Conservation (phyloP, 306 rosid species). For the Argentina anserina region DNA sequence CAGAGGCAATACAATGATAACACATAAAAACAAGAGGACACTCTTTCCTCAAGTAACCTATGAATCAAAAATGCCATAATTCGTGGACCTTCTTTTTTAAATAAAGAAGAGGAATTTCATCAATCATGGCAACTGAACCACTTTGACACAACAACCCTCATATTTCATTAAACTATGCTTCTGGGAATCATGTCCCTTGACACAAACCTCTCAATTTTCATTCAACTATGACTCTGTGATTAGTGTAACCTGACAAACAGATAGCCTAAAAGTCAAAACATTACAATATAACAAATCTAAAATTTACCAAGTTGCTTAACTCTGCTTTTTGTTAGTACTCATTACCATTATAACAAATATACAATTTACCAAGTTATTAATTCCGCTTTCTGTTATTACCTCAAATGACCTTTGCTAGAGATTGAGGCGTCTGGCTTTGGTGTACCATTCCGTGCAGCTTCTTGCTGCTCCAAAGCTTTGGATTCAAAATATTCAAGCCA, state of each 20-base stretch:
- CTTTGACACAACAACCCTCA: neutral
- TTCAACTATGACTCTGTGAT: neutral
- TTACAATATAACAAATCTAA: no score
- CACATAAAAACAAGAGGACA: neutral
- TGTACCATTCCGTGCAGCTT: conserved; percentile 96
- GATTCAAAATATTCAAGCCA: conserved; percentile 99
- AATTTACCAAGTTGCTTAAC: neutral
- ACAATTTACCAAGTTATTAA: neutral
- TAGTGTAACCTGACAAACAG: neutral
- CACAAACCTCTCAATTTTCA: neutral
- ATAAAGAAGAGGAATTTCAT: neutral
- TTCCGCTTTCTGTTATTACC: conserved; percentile 40
- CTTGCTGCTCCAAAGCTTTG: conserved; percentile 97
- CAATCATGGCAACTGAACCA: neutral
- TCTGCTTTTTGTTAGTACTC: conserved; percentile 34
- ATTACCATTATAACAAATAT: no score
- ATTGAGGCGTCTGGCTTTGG: conserved; percentile 99
- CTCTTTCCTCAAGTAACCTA: neutral
- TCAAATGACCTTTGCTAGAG: conserved; percentile 97
- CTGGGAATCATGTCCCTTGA: neutral
- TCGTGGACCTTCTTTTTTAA: neutral
- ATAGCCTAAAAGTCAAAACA: neutral
- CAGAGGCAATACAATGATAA: neutral
- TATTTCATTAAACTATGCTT: neutral
- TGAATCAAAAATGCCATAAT: neutral